A percentile compares a stretch with the other conserved stretches of the same genome.
These are phyloP conservation scores for Xylaria sp. DNA, from an alignment of 2,329 filamentous ascomycete species.

Conservation along the genomic window DNA sequence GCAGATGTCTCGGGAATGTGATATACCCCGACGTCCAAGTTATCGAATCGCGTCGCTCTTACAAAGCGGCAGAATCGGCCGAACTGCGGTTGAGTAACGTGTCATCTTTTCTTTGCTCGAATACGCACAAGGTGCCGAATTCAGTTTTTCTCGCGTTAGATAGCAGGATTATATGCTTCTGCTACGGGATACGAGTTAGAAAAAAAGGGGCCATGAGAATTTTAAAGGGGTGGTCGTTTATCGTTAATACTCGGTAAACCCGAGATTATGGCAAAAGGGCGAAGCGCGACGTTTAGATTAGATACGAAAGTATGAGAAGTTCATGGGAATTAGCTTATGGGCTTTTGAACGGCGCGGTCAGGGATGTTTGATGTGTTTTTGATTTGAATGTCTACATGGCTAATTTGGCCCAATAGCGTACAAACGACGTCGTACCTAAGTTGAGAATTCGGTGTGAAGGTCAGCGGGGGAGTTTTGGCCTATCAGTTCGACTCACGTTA, in stretches of 20 bases:
- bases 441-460: background rate
- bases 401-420: background rate
- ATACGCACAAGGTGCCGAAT: background rate
- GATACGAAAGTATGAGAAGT: no score
- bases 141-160: background rate
- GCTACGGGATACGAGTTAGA: no score
- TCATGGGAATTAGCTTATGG: background rate
- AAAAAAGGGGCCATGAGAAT: no score
- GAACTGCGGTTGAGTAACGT: constrained; percentile 10
- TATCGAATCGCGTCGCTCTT: background rate
- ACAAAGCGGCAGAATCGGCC: constrained; percentile 5
- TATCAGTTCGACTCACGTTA: background rate
- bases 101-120: background rate
- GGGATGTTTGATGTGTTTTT: background rate
- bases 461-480: background rate
- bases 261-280: background rate
- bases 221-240: background rate
- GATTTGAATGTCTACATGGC: background rate
- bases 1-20: background rate
- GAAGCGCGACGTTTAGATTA: background rate
- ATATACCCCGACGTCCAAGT: background rate
- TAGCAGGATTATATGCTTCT: background rate
- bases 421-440: background rate
- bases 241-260: background rate
- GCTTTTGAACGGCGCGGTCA: background rate